These are phyloP conservation scores for Fusarium sp. DNA, from an alignment of 2,329 filamentous ascomycete species.

Conservation along the genomic window DNA sequence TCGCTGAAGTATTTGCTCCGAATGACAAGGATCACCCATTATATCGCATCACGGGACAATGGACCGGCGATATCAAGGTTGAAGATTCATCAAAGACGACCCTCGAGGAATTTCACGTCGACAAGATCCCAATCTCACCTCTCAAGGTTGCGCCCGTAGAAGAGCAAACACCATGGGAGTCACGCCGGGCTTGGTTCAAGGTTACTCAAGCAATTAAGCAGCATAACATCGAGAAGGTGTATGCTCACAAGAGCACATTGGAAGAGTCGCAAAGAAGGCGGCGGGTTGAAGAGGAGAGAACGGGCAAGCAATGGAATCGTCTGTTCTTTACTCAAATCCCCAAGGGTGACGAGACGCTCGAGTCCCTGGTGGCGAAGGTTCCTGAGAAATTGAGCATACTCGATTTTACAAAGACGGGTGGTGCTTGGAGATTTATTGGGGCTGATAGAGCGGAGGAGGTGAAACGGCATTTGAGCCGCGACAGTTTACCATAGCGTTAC, in stretches of 20 bases:
- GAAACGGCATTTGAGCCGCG: background rate
- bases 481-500: conserved; percentile 56
- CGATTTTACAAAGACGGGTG: background rate
- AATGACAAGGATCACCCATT: background rate
- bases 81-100: conserved; percentile 3
- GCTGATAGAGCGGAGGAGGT: background rate
- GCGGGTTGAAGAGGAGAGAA: conserved; percentile 72
- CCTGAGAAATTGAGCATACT: background rate
- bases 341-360: background rate
- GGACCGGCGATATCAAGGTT: background rate
- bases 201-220: conserved; percentile 76
- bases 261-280: conserved; percentile 84
- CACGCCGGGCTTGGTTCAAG: conserved; percentile 80
- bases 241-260: conserved; percentile 78
- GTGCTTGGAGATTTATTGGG: conserved; percentile 7
- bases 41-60: conserved; percentile 5
- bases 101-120: conserved; percentile 1
- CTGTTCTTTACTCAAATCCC: conserved; percentile 21
- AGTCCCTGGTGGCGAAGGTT: background rate
- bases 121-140: background rate
- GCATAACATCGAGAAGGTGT: conserved; percentile 79
- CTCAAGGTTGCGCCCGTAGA: conserved; percentile 54
- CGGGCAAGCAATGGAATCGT: conserved; percentile 32
- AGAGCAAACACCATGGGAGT: conserved; percentile 82
- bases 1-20: conserved; percentile 4